Percentiles rank a stretch among this genome's conserved stretches.
phyloP scores from a whole-genome alignment of 2,329 filamentous ascomycete genomes.

The Cordyceps cateniannulata region DNA sequence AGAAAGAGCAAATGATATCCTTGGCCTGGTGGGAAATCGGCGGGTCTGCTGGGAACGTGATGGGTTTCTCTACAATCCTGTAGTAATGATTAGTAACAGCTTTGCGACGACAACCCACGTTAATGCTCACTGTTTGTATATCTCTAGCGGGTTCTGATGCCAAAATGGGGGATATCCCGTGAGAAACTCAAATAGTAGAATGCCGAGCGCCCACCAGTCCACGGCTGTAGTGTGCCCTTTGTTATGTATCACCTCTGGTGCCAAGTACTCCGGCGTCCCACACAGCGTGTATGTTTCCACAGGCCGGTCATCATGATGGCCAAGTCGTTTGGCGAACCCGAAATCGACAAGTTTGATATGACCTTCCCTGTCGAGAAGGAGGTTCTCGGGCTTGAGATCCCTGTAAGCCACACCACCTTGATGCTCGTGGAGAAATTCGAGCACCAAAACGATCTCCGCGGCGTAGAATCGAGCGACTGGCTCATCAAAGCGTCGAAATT shows the following conservation, averaged over 20 bases:
- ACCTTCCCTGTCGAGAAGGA: slow-evolving; percentile 68
- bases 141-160: slow-evolving; percentile 81
- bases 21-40: slow-evolving; percentile 61
- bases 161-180: slow-evolving; percentile 83
- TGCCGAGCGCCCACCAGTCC: slow-evolving; percentile 84
- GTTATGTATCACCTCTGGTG: slow-evolving; percentile 78
- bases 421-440: slow-evolving; percentile 74
- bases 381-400: slow-evolving; percentile 77
- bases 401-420: slow-evolving; percentile 74
- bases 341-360: slow-evolving; percentile 82
- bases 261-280: slow-evolving; percentile 78
- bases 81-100: slow-evolving; percentile 12
- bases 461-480: slow-evolving; percentile 73
- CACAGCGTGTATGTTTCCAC: slow-evolving; percentile 77
- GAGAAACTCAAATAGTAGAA: slow-evolving; percentile 77
- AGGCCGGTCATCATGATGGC: slow-evolving; percentile 42
- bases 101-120: neutral
- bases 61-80: slow-evolving; percentile 72
- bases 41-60: slow-evolving; percentile 65
- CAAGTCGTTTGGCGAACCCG: slow-evolving; percentile 75
- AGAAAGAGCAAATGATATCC: slow-evolving; percentile 69
- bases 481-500: slow-evolving; percentile 73
- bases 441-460: slow-evolving; percentile 74
- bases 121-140: slow-evolving; percentile 64
- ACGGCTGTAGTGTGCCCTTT: slow-evolving; percentile 71